Evolutionary conservation across 140 eudicot genomes (phyloP).

Genomic region (Ambrosia hybrid): DNA sequence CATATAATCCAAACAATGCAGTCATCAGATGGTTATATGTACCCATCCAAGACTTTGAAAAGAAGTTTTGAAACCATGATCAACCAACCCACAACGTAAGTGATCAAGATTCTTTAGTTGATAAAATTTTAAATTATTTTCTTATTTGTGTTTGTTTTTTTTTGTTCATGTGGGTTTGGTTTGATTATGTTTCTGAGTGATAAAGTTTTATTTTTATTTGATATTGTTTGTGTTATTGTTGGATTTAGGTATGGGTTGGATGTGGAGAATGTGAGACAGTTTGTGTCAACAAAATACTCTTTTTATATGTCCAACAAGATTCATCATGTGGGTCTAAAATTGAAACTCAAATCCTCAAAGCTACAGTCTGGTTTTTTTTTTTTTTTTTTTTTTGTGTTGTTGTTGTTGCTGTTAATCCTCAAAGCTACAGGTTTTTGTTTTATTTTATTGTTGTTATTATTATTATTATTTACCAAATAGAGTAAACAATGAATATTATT

Average conservation of each 20-base stretch:
- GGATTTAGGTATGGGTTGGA: conserved; percentile 51
- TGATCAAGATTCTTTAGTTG: background rate
- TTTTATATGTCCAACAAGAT: conserved; percentile 46
- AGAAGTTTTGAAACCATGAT: conserved; percentile 18
- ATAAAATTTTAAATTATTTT: background rate
- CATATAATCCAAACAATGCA: conserved; percentile 2
- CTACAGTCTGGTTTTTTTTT: background rate
- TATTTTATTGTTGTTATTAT: too few relatives aligned
- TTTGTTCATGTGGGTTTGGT: background rate
- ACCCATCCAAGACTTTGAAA: conserved; percentile 11
- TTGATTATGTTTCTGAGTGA: background rate
- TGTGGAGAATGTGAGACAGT: conserved; percentile 42
- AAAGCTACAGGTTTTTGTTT: too few relatives aligned
- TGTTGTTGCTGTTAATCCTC: too few relatives aligned
- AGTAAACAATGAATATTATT: background rate
- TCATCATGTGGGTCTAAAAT: conserved; percentile 41
- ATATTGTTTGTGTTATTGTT: background rate
- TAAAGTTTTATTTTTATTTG: background rate
- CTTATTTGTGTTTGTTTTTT: too few relatives aligned
- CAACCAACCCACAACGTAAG: conserved; percentile 12
- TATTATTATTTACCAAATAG: background rate
- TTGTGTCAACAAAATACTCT: conserved; percentile 35
- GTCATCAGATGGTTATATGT: background rate
- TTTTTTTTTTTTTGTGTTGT: too few relatives aligned
- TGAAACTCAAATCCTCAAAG: conserved; percentile 45